phyloP scores from a whole-genome alignment of 2,329 filamentous ascomycete genomes.

The Mollisiaceae sp. region DNA sequence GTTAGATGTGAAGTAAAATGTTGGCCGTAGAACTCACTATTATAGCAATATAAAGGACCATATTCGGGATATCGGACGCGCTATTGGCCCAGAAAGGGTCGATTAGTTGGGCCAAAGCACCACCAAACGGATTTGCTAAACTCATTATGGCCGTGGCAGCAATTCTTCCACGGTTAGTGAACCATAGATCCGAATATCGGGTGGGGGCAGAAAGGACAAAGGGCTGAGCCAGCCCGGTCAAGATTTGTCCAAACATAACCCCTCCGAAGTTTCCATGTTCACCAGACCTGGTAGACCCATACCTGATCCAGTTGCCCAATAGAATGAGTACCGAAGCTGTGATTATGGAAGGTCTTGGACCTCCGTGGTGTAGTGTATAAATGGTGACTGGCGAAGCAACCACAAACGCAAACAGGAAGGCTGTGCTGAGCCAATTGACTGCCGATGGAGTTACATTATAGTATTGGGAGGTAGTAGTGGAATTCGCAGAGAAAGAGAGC shows the following conservation, averaged over 20 bases:
- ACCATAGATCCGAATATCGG: slow-evolving; percentile 93
- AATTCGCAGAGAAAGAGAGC: slow-evolving; percentile 89
- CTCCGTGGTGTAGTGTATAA: slow-evolving; percentile 75
- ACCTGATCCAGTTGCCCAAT: slow-evolving; percentile 89
- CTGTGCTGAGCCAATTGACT: slow-evolving; percentile 93
- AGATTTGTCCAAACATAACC: slow-evolving; percentile 88
- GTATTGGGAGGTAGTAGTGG: slow-evolving; percentile 73
- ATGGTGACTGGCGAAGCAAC: slow-evolving; percentile 74
- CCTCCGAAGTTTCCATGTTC: slow-evolving; percentile 69
- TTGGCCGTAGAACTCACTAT: slow-evolving; percentile 61
- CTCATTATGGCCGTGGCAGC: slow-evolving; percentile 85
- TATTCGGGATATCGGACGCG: slow-evolving; percentile 70
- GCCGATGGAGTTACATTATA: slow-evolving; percentile 75
- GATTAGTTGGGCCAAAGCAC: slow-evolving; percentile 85
- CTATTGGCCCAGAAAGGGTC: slow-evolving; percentile 74
- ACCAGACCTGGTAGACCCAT: slow-evolving; percentile 66
- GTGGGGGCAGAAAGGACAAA: slow-evolving; percentile 91
- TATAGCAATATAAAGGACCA: slow-evolving; percentile 84
- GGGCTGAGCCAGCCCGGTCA: slow-evolving; percentile 88
- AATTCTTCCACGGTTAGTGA: slow-evolving; percentile 81
- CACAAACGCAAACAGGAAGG: slow-evolving; percentile 85
- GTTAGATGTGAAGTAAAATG: slow-evolving; percentile 19
- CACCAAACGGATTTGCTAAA: slow-evolving; percentile 88
- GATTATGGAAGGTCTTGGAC: slow-evolving; percentile 80
- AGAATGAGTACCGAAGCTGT: slow-evolving; percentile 75